phyloP scores from a whole-genome alignment of 2,329 filamentous ascomycete genomes.

The Aspergillus sp. region DNA sequence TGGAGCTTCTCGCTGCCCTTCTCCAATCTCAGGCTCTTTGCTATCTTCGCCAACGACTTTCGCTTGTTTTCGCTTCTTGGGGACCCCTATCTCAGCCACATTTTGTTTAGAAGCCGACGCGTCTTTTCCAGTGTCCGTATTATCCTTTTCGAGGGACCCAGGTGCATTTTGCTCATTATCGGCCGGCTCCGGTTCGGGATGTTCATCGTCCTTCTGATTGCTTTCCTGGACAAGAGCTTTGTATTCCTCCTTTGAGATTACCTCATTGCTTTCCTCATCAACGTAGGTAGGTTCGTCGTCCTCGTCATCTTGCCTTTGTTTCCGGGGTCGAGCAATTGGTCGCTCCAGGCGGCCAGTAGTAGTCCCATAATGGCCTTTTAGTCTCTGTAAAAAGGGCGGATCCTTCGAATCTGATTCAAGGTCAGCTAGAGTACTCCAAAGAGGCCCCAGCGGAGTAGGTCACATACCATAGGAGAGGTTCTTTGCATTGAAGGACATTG shows the following conservation, averaged over 20 bases:
- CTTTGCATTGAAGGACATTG: slow-evolving; percentile 38
- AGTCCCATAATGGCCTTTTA: slow-evolving; percentile 33
- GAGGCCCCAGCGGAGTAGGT: neutral
- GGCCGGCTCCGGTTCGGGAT: slow-evolving; percentile 7
- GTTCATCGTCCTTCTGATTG: slow-evolving; percentile 8
- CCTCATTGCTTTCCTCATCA: slow-evolving; percentile 38
- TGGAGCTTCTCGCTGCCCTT: slow-evolving; percentile 15
- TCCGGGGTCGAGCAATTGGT: slow-evolving; percentile 30
- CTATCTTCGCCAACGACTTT: slow-evolving; percentile 35
- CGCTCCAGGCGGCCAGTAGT: slow-evolving; percentile 31
- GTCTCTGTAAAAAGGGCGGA: slow-evolving; percentile 37
- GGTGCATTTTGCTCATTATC: slow-evolving; percentile 5
- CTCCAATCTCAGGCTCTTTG: slow-evolving; percentile 13
- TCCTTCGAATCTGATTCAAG: slow-evolving; percentile 32
- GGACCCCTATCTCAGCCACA: slow-evolving; percentile 34
- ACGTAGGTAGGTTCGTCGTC: slow-evolving; percentile 40
- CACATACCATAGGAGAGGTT: slow-evolving; percentile 37
- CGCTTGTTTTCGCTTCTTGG: slow-evolving; percentile 37
- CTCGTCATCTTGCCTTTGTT: slow-evolving; percentile 28
- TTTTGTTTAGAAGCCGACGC: slow-evolving; percentile 25
- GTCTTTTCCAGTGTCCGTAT: slow-evolving; percentile 10
- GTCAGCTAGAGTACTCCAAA: neutral
- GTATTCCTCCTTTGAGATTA: slow-evolving; percentile 39
- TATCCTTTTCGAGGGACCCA: slow-evolving; percentile 9
- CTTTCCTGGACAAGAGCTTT: slow-evolving; percentile 30